These are phyloP conservation scores for Aspergillus spinulosporus DNA, from an alignment of 2,329 filamentous ascomycete genomes.

Conservation along the genomic window DNA sequence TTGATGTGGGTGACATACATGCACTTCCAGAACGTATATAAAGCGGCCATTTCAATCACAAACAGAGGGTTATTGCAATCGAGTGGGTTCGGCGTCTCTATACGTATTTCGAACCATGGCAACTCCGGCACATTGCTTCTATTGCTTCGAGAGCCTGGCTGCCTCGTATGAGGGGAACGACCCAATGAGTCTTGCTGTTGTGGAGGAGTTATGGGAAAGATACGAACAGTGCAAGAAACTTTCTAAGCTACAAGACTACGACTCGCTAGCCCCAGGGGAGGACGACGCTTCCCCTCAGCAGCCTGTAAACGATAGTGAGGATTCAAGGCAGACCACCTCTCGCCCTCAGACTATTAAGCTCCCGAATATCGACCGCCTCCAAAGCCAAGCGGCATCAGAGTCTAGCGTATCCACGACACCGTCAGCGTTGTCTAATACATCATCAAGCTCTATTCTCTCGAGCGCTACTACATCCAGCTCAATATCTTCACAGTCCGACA, in stretches of 20 bases:
- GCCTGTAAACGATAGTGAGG: constrained; percentile 26
- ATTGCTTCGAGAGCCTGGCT: constrained; percentile 84
- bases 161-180: constrained; percentile 71
- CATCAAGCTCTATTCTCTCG: constrained; percentile 48
- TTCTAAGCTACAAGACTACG: constrained; percentile 29
- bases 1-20: constrained; percentile 3
- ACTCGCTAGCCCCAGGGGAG: constrained; percentile 21
- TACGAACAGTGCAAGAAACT: constrained; percentile 48
- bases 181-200: constrained; percentile 64
- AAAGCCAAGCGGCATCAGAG: constrained; percentile 36
- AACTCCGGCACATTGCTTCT: constrained; percentile 79
- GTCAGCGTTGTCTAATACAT: constrained; percentile 50
- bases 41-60: background rate
- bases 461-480: constrained; percentile 47
- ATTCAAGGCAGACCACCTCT: background rate
- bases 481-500: constrained; percentile 37
- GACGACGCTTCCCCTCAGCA: constrained; percentile 17
- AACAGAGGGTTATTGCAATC: background rate
- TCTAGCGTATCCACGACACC: constrained; percentile 43
- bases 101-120: constrained; percentile 64
- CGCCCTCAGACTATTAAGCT: constrained; percentile 30
- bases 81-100: background rate
- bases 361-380: constrained; percentile 37
- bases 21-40: background rate
- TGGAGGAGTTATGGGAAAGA: constrained; percentile 68